These are phyloP conservation scores for Rhizopogon vulgaris DNA, from an alignment of 768 basidiomycete species.

Conservation along the genomic window DNA sequence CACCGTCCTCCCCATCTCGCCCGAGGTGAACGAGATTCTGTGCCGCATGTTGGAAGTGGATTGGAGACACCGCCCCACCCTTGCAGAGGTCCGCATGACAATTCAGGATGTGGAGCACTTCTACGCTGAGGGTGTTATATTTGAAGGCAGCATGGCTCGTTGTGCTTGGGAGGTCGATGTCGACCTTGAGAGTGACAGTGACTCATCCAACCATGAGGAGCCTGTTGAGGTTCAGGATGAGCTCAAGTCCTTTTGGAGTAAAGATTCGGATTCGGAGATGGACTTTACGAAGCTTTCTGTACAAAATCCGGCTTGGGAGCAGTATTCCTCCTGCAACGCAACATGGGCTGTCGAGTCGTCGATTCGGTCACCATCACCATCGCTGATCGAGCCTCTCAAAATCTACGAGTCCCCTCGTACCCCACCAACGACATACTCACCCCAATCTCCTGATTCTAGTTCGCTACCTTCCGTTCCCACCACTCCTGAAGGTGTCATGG, in stretches of 20 bases:
- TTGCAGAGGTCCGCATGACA: conserved; percentile 45
- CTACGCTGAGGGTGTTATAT: conserved; percentile 69
- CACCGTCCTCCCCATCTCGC: conserved; percentile 75
- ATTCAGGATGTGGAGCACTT: conserved; percentile 56
- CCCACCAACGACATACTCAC: conserved; percentile 48
- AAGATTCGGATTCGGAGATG: conserved; percentile 35
- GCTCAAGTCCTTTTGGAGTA: conserved; percentile 56
- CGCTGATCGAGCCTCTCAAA: conserved; percentile 29
- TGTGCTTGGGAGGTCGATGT: conserved; percentile 75
- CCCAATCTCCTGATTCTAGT: conserved; percentile 33
- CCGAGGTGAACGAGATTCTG: conserved; percentile 66
- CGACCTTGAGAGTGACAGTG: conserved; percentile 55
- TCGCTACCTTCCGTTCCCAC: conserved; percentile 44
- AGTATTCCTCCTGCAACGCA: conserved; percentile 41
- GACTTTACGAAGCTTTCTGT: conserved; percentile 23
- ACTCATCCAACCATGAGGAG: conserved; percentile 44
- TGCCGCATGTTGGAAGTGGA: conserved; percentile 68
- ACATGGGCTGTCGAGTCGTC: conserved; percentile 53
- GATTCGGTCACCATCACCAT: conserved; percentile 39
- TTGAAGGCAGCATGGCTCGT: conserved; percentile 75
- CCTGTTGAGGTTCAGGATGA: conserved; percentile 32
- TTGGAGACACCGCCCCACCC: conserved; percentile 46
- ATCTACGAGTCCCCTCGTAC: conserved; percentile 43
- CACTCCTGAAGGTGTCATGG: conserved; percentile 50
- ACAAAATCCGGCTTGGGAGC: conserved; percentile 26